A percentile compares a stretch with the other conserved stretches of the same genome.
These are phyloP conservation scores for Stachybotrys elegans DNA, from an alignment of 2,329 filamentous ascomycete genomes.

Conservation along the genomic window DNA sequence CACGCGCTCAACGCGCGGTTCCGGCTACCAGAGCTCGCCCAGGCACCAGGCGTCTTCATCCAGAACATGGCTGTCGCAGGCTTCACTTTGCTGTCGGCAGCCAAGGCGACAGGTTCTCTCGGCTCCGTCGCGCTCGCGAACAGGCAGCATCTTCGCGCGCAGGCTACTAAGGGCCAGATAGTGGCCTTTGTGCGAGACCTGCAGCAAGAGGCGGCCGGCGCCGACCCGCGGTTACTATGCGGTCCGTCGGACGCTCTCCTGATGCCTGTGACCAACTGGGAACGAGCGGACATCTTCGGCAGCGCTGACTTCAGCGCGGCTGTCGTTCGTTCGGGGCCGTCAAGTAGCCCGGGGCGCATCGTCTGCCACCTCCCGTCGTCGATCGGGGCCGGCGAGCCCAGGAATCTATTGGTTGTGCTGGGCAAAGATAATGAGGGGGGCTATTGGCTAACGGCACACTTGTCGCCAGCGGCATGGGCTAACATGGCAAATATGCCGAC, in stretches of 20 bases:
- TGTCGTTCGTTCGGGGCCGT: constrained; percentile 13
- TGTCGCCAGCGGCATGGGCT: too few species aligned
- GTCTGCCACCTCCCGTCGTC: constrained; percentile 10
- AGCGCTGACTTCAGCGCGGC: constrained; percentile 30
- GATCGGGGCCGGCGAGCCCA: constrained; percentile 5
- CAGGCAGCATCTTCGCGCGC: constrained; percentile 26
- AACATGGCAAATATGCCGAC: too few species aligned
- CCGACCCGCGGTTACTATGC: constrained; percentile 17
- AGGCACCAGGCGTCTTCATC: constrained; percentile 14
- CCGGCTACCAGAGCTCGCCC: constrained; percentile 14
- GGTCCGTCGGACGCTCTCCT: constrained; percentile 26
- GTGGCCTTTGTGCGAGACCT: constrained; percentile 19
- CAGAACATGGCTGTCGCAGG: constrained; percentile 19
- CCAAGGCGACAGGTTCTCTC: constrained; percentile 16
- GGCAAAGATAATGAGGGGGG: constrained; percentile 22
- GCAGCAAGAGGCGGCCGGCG: constrained; percentile 12
- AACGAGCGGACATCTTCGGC: constrained; percentile 27
- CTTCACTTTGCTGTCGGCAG: constrained; percentile 15
- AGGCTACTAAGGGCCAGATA: constrained; percentile 27
- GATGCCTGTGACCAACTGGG: constrained; percentile 34
- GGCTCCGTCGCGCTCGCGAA: constrained; percentile 21
- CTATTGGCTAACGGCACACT: constrained; percentile 22
- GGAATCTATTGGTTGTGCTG: constrained; percentile 14
- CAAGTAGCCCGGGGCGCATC: constrained; percentile 13
- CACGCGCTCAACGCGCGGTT: constrained; percentile 20